Evolutionary conservation across 495 filamentous ascomycete genomes (phyloP).

Genomic region (Amniculicola lignicola): DNA sequence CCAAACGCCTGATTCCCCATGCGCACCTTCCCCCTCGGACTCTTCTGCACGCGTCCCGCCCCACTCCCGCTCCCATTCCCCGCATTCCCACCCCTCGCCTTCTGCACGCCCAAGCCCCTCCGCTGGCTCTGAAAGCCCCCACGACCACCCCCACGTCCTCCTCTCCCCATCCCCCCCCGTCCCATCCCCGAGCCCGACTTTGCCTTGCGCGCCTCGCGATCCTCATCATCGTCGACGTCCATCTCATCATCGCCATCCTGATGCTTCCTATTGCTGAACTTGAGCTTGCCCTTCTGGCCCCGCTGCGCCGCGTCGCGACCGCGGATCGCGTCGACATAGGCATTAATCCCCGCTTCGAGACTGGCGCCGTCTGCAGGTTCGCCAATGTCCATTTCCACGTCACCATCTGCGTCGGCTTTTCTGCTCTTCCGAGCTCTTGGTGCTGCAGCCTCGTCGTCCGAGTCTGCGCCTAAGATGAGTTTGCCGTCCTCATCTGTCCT

Average conservation of each 20-base stretch:
- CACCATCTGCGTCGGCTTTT: constrained; percentile 59
- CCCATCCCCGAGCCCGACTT: constrained; percentile 24
- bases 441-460: constrained; percentile 1
- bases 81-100: constrained; percentile 39
- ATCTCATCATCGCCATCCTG: constrained; percentile 62
- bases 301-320: constrained; percentile 77
- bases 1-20: too few relatives aligned
- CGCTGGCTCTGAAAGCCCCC: constrained; percentile 28
- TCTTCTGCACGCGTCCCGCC: constrained; percentile 14
- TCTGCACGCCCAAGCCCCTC: constrained; percentile 50
- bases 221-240: constrained; percentile 65
- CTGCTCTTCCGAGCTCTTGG: constrained; percentile 35
- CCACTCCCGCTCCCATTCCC: constrained; percentile 18
- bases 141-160: constrained; percentile 16
- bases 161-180: constrained; percentile 26
- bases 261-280: constrained; percentile 74
- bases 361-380: constrained; percentile 44
- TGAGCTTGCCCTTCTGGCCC: constrained; percentile 80
- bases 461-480: constrained; percentile 66
- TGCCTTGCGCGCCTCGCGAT: constrained; percentile 11
- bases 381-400: constrained; percentile 44
- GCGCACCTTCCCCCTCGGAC: constrained; percentile 1
- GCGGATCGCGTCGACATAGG: constrained; percentile 86
- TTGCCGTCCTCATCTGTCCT: constrained; percentile 84
- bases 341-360: constrained; percentile 69